These are phyloP conservation scores for Talaromyces wortmannii DNA, from an alignment of 495 filamentous ascomycete species.

Conservation along the genomic window DNA sequence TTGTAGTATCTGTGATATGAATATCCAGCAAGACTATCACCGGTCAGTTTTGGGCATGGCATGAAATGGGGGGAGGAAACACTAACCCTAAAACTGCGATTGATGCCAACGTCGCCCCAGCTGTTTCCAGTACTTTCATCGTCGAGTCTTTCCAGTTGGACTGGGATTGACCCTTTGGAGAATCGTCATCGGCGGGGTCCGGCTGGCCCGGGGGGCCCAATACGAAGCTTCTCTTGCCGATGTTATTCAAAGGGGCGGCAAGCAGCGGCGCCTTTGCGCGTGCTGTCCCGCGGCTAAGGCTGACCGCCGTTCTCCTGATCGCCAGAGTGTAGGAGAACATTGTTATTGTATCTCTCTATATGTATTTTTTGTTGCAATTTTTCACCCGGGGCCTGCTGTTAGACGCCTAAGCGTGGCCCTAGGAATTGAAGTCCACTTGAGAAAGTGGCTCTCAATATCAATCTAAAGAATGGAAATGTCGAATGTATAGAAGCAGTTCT, in stretches of 20 bases:
- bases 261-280: neutral
- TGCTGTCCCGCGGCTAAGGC: neutral
- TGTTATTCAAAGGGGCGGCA: constrained; percentile 1
- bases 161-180: constrained; percentile 19
- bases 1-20: constrained; percentile 86
- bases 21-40: constrained; percentile 64
- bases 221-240: neutral
- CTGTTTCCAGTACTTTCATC: constrained; percentile 80
- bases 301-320: neutral
- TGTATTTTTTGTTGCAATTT: neutral
- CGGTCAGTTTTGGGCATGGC: constrained; percentile 10
- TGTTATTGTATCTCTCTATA: neutral
- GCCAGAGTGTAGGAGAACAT: neutral
- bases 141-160: constrained; percentile 38
- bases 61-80: constrained; percentile 2
- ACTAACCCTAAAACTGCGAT: constrained; percentile 70
- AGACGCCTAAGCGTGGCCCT: too few relatives aligned
- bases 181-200: constrained; percentile 21
- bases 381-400: too few relatives aligned
- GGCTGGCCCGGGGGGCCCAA: constrained; percentile 6
- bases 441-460: too few relatives aligned
- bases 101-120: constrained; percentile 80
- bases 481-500: too few relatives aligned
- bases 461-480: too few relatives aligned
- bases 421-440: too few relatives aligned